Conservation (phyloP, 2,329 filamentous ascomycete species). For the Colletotrichum sp. region DNA sequence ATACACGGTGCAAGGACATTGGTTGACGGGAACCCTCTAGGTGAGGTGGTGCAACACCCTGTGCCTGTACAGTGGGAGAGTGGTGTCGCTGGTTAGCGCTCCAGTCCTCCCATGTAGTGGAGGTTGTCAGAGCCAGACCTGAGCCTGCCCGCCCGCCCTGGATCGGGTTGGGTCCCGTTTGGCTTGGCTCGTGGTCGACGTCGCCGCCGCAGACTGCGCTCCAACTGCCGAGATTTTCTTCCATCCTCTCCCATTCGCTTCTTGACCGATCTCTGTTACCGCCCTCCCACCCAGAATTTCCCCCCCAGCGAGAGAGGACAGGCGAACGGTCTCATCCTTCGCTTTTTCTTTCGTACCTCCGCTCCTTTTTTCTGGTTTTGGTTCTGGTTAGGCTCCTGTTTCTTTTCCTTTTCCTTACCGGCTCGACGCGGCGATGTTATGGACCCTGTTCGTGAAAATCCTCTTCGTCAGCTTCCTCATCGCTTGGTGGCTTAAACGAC, state of each 20-base stretch:
- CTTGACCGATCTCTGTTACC: slow-evolving; percentile 11
- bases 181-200: slow-evolving; percentile 6
- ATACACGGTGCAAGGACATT: slow-evolving; percentile 5
- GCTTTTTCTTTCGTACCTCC: slow-evolving; percentile 4
- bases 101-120: neutral
- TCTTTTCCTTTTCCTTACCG: slow-evolving; percentile 1
- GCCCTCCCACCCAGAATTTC: slow-evolving; percentile 3
- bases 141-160: neutral
- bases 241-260: slow-evolving; percentile 11
- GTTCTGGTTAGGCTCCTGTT: neutral
- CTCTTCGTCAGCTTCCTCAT: slow-evolving; percentile 23
- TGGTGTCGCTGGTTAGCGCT: neutral
- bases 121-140: neutral
- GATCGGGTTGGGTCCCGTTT: neutral
- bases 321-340: slow-evolving; percentile 21
- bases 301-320: slow-evolving; percentile 6
- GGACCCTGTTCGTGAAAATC: slow-evolving; percentile 23
- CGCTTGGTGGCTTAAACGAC: slow-evolving; percentile 25
- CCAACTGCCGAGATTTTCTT: slow-evolving; percentile 21
- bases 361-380: neutral
- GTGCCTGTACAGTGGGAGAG: neutral
- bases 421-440: slow-evolving; percentile 25
- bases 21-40: neutral
- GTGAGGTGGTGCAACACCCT: neutral
- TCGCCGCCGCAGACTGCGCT: slow-evolving; percentile 8